Evolutionary conservation across 2,329 filamentous ascomycete species (phyloP).

Genomic region (Nothophoma quercina): DNA sequence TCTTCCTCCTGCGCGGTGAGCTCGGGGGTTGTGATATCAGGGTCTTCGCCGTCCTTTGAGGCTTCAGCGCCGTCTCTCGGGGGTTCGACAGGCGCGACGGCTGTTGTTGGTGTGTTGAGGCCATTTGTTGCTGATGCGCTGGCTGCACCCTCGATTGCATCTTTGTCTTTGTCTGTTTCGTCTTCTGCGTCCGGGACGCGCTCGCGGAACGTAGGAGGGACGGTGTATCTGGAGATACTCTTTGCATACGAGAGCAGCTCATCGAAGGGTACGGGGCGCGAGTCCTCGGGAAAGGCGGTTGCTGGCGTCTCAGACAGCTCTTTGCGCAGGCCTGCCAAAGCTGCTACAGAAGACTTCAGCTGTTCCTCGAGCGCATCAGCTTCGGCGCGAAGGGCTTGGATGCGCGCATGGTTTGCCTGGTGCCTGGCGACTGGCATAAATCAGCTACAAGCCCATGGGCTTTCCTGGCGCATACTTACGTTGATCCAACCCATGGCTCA

Average conservation of each 20-base stretch:
- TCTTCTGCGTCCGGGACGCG: slow-evolving; percentile 26
- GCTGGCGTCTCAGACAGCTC: slow-evolving; percentile 67
- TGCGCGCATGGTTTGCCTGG: slow-evolving; percentile 75
- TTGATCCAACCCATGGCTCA: slow-evolving; percentile 71
- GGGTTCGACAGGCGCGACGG: slow-evolving; percentile 29
- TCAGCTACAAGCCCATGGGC: slow-evolving; percentile 12
- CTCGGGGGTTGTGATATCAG: slow-evolving; percentile 22
- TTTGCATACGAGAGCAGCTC: slow-evolving; percentile 80
- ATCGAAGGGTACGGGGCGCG: slow-evolving; percentile 67
- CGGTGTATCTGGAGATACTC: slow-evolving; percentile 79
- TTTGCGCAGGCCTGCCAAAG: slow-evolving; percentile 75
- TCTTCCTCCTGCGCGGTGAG: slow-evolving; percentile 44
- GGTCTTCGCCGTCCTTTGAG: slow-evolving; percentile 22
- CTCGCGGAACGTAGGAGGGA: slow-evolving; percentile 66
- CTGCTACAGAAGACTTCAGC: slow-evolving; percentile 73
- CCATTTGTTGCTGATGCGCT: slow-evolving; percentile 38
- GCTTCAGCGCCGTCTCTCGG: slow-evolving; percentile 30
- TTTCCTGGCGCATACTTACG: slow-evolving; percentile 54
- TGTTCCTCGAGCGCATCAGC: slow-evolving; percentile 72
- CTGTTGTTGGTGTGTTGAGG: slow-evolving; percentile 39
- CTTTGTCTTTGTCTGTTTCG: slow-evolving; percentile 27
- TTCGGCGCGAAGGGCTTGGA: slow-evolving; percentile 72
- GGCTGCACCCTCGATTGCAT: slow-evolving; percentile 30
- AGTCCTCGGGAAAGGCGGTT: slow-evolving; percentile 50
- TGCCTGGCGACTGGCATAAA: slow-evolving; percentile 69